Percentiles rank a stretch among this genome's conserved stretches.
phyloP scores from a whole-genome alignment of 1,284 basidiomycete genomes.

The Heliocybe sulcata region DNA sequence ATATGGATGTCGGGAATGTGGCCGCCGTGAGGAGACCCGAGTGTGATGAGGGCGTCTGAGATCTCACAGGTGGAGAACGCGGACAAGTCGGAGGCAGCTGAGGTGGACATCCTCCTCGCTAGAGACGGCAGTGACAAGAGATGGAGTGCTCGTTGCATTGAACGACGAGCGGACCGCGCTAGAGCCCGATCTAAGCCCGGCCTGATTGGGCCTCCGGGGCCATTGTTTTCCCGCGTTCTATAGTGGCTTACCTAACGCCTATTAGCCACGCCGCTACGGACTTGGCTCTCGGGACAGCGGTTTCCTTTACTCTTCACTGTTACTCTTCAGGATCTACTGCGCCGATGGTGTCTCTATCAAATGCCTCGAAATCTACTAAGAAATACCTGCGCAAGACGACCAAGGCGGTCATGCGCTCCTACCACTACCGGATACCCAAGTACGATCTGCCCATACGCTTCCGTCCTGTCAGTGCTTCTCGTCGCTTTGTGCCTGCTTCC shows the following conservation, averaged over 20 bases:
- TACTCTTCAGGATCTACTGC: constrained; percentile 8
- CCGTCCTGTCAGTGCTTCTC: constrained; percentile 48
- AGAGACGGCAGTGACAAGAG: background rate
- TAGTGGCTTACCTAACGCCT: too few species aligned
- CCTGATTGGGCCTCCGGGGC: too few species aligned
- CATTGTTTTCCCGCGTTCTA: constrained; percentile 7
- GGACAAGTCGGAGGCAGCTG: constrained; percentile 24
- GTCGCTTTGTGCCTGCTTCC: background rate
- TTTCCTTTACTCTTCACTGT: too few species aligned
- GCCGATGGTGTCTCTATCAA: background rate
- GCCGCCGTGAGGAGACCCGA: constrained; percentile 72
- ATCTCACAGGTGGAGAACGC: constrained; percentile 74
- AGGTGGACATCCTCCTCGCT: constrained; percentile 10
- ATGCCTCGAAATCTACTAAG: constrained; percentile 11
- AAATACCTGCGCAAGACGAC: constrained; percentile 26
- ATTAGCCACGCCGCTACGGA: too few species aligned
- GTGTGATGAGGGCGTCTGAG: constrained; percentile 87
- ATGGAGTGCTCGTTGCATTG: background rate
- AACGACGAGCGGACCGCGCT: background rate
- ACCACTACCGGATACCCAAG: constrained; percentile 48
- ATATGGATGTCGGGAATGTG: constrained; percentile 75
- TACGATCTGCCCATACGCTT: constrained; percentile 67
- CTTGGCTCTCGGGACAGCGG: too few species aligned
- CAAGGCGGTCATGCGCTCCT: constrained; percentile 50
- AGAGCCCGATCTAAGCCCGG: too few species aligned